phyloP scores from a whole-genome alignment of 331 rosid genomes.

The Arachis monticola region DNA sequence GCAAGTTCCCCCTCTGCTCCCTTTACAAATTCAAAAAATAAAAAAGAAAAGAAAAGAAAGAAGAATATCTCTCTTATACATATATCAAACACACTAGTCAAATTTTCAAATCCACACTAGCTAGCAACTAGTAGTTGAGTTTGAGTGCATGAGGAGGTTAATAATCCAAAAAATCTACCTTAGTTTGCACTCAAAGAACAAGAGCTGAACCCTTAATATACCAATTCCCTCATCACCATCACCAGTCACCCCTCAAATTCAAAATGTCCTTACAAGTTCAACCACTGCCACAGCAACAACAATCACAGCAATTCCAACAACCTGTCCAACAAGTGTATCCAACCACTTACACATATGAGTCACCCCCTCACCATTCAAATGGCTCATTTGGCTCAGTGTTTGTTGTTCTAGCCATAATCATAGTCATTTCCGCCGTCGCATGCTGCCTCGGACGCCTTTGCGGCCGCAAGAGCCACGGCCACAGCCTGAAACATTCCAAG shows the following conservation, averaged over 20 bases:
- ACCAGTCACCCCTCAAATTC: slow-evolving; percentile 9
- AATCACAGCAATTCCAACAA: slow-evolving; percentile 50
- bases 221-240: slow-evolving; percentile 27
- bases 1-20: slow-evolving; percentile 52
- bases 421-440: slow-evolving; percentile 78
- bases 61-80: slow-evolving; percentile 15
- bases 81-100: slow-evolving; percentile 40
- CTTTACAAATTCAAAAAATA: slow-evolving; percentile 45
- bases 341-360: slow-evolving; percentile 47
- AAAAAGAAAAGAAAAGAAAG: background rate
- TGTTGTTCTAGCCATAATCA: slow-evolving; percentile 74
- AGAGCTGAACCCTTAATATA: slow-evolving; percentile 36
- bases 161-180: slow-evolving; percentile 48
- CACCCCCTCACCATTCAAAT: slow-evolving; percentile 69
- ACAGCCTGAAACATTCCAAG: slow-evolving; percentile 49
- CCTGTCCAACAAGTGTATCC: slow-evolving; percentile 71
- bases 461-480: slow-evolving; percentile 48
- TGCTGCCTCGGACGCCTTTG: slow-evolving; percentile 91
- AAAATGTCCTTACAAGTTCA: slow-evolving; percentile 69
- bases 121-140: slow-evolving; percentile 39
- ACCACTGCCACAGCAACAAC: slow-evolving; percentile 63
- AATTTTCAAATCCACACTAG: slow-evolving; percentile 16
- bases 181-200: slow-evolving; percentile 70
- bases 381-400: slow-evolving; percentile 93
- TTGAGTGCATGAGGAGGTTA: slow-evolving; percentile 50